Evolutionary conservation across 306 rosid species (phyloP).

Genomic region (Prinsepia uniflora): DNA sequence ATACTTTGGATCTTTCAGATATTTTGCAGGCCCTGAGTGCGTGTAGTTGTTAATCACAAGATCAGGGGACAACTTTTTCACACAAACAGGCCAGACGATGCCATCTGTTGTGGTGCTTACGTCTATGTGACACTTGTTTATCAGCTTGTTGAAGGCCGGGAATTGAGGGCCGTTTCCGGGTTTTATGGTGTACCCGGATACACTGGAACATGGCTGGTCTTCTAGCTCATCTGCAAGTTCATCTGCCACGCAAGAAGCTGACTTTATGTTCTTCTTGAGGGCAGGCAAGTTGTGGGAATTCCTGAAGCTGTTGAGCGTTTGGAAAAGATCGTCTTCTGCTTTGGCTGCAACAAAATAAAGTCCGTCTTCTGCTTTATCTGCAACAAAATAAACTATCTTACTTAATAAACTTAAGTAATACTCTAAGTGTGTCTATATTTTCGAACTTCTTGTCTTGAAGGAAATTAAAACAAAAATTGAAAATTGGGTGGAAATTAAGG

Average conservation of each 20-base stretch:
- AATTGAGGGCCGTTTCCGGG: slow-evolving; percentile 13
- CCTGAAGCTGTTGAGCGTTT: slow-evolving; percentile 8
- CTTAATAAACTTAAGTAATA: too few species aligned
- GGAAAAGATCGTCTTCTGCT: slow-evolving; percentile 27
- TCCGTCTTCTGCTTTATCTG: not conserved
- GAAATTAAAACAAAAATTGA: too few species aligned
- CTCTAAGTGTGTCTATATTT: too few species aligned
- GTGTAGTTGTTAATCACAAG: slow-evolving; percentile 41
- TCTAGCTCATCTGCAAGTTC: slow-evolving; percentile 1
- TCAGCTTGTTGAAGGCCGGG: slow-evolving; percentile 11
- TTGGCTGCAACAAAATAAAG: slow-evolving; percentile 2
- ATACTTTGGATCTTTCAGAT: slow-evolving; percentile 52
- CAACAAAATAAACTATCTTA: too few species aligned
- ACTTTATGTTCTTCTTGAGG: not conserved
- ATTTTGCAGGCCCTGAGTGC: slow-evolving; percentile 29
- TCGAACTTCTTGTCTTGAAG: too few species aligned
- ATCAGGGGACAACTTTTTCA: slow-evolving; percentile 25
- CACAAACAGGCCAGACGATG: slow-evolving; percentile 37
- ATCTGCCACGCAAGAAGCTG: slow-evolving; percentile 19
- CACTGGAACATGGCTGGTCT: not conserved
- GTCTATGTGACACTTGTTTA: slow-evolving; percentile 28
- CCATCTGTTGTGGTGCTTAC: slow-evolving; percentile 27
- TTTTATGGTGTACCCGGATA: not conserved
- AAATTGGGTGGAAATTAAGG: too few species aligned
- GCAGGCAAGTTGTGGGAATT: not conserved